A percentile compares a stretch with the other conserved stretches of the same genome.
Conservation (phyloP, 192 early-diverging fungal species). For the Linnemannia hyalina region DNA sequence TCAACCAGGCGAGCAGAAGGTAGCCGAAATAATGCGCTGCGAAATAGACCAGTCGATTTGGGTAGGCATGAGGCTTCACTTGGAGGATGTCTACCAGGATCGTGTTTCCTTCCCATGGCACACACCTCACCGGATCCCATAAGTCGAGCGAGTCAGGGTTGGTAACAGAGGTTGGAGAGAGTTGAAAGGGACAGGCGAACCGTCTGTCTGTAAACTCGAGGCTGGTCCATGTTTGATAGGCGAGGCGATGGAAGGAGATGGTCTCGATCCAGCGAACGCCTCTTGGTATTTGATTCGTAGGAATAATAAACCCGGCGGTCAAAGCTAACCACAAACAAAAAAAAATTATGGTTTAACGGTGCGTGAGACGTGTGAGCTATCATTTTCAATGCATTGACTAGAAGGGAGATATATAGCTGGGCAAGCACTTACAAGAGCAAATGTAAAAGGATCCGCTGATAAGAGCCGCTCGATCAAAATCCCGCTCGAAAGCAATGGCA, state of each 20-base stretch:
- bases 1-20: not conserved
- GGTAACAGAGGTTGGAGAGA: not conserved
- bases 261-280: slow-evolving; percentile 13
- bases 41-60: not conserved
- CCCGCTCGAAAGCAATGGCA: not conserved
- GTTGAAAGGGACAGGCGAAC: slow-evolving; percentile 6
- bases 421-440: not conserved
- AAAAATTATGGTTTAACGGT: no score
- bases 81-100: not conserved
- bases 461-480: not conserved
- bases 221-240: slow-evolving; percentile 15
- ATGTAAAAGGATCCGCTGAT: not conserved
- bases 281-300: slow-evolving; percentile 10
- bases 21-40: not conserved
- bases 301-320: slow-evolving; percentile 13
- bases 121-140: slow-evolving; percentile 4
- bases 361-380: not conserved
- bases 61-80: not conserved
- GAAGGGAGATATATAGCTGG: not conserved
- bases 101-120: slow-evolving; percentile 19
- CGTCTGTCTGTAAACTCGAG: slow-evolving; percentile 11
- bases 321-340: not conserved
- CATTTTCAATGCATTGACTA: not conserved
- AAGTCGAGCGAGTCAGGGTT: not conserved
- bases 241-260: slow-evolving; percentile 8